Conservation (phyloP, 2,329 filamentous ascomycete species). For the Venturia asperata region DNA sequence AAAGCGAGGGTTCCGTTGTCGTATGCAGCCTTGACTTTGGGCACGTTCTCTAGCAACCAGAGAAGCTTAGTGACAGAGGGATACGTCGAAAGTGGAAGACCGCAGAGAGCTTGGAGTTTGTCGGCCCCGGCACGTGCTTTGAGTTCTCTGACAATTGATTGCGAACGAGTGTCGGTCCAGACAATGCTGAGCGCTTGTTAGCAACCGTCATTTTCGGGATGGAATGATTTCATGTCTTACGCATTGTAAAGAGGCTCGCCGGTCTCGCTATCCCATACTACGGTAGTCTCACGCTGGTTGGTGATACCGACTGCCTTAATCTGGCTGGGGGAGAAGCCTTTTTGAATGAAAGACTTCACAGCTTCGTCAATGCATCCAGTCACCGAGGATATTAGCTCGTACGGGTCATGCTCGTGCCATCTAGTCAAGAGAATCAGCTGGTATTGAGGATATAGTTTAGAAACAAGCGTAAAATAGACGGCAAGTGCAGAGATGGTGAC, state of each 20-base stretch:
- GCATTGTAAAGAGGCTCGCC: constrained; percentile 78
- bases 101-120: constrained; percentile 62
- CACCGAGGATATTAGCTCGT: constrained; percentile 67
- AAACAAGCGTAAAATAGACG: too few relatives aligned
- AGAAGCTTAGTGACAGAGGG: constrained; percentile 78
- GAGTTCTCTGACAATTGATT: constrained; percentile 67
- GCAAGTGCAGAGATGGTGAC: background rate
- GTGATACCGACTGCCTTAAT: constrained; percentile 80
- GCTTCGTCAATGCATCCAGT: constrained; percentile 73
- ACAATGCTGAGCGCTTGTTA: constrained; percentile 48
- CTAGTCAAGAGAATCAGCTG: constrained; percentile 36
- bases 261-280: constrained; percentile 76
- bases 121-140: constrained; percentile 62
- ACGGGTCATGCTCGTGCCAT: constrained; percentile 86
- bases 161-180: constrained; percentile 82
- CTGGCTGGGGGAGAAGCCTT: constrained; percentile 59
- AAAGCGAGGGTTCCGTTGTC: constrained; percentile 71
- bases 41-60: constrained; percentile 70
- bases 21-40: constrained; percentile 65
- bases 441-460: background rate
- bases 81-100: constrained; percentile 80
- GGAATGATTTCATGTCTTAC: background rate
- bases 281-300: constrained; percentile 82
- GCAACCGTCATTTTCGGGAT: background rate
- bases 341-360: constrained; percentile 59